Evolutionary conservation across 2,329 filamentous ascomycete species (phyloP), one percentile per base, ranked within the genome.

Genomic region (Ceratocystis harringtonii): DNA sequence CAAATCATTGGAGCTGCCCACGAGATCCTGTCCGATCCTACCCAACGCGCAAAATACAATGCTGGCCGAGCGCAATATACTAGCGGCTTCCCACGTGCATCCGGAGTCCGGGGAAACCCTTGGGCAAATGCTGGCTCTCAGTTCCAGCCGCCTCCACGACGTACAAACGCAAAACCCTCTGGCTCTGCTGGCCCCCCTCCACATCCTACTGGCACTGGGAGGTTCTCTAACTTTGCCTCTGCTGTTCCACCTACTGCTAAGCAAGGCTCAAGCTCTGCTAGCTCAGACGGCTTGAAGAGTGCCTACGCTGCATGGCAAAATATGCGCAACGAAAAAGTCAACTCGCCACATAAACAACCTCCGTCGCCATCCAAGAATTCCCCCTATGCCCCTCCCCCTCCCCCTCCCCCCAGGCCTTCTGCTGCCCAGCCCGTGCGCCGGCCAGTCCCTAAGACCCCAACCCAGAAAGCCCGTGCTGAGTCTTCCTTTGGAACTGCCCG

Each of bases 1-100:
- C 89, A 95, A 74, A 83, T 86, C 62, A 95, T 96, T 61, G 89
- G 95, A 74, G 84, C 88, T 3, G 91, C 91, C 25, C 86, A 95
- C 72, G 91, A 96, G 73, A 80, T 96, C 64, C 74, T 85, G 15
- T 78, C 76, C 30, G 80, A 83, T 66, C 76, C 80, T 0, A 74
- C 76, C 1, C 73, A 76, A 64, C 83, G 79, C 68, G 73, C 76
- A 36, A 81, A 80, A 65, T 83, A 84, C 68, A 81, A 84, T 71
- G 76, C 78, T 12, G 75, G 78, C 36, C 64, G 64, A 36, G 48
- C 36, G 5, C 64, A 64, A 57, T 48, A 66, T 41, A 64, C 69
- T 17, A 71, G 71, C 25, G 75, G 78, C 66, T 79, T 76, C 66
- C 75, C 79, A 2, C 73, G 71, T n/a, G 75, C 80, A 7, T 84